Conservation (phyloP, 2,329 filamentous ascomycete genomes). For the Alternaria alternata region DNA sequence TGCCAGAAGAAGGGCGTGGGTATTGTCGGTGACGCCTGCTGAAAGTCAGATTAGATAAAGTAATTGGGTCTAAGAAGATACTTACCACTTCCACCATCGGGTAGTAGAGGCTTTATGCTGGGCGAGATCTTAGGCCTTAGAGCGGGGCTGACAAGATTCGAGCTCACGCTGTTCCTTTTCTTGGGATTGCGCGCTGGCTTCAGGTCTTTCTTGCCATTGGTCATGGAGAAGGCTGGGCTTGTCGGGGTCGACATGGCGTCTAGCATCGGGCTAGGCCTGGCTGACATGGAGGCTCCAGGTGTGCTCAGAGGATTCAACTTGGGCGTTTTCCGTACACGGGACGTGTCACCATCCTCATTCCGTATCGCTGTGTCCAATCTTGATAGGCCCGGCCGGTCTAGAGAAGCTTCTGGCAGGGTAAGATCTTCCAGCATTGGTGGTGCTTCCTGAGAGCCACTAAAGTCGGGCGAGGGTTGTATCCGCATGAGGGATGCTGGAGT, state of each 20-base stretch:
- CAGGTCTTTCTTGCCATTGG: slow-evolving; percentile 41
- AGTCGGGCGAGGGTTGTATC: slow-evolving; percentile 50
- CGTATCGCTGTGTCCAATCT: slow-evolving; percentile 61
- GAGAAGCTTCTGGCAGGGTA: slow-evolving; percentile 73
- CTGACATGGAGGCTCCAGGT: slow-evolving; percentile 44
- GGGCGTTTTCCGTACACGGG: slow-evolving; percentile 70
- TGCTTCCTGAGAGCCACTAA: slow-evolving; percentile 30
- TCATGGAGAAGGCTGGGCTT: slow-evolving; percentile 43
- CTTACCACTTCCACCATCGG: slow-evolving; percentile 66
- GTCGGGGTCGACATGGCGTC: slow-evolving; percentile 62
- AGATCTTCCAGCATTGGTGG: slow-evolving; percentile 65
- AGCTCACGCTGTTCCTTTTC: slow-evolving; percentile 64
- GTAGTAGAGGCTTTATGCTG: slow-evolving; percentile 89
- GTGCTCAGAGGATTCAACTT: slow-evolving; percentile 67
- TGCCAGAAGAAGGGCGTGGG: slow-evolving; percentile 78
- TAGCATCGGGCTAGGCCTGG: slow-evolving; percentile 60
- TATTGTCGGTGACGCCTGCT: slow-evolving; percentile 62
- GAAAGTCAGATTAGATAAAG: slow-evolving; percentile 20
- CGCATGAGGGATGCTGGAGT: slow-evolving; percentile 88
- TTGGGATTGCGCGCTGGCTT: slow-evolving; percentile 43
- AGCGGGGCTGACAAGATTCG: slow-evolving; percentile 81
- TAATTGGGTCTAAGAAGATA: slow-evolving; percentile 14
- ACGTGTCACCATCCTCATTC: slow-evolving; percentile 62
- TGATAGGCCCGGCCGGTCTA: slow-evolving; percentile 58
- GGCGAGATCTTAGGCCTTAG: slow-evolving; percentile 89